Conservation (phyloP, 371 early-diverging fungal genomes). For the Nosema muscidifuracis region DNA sequence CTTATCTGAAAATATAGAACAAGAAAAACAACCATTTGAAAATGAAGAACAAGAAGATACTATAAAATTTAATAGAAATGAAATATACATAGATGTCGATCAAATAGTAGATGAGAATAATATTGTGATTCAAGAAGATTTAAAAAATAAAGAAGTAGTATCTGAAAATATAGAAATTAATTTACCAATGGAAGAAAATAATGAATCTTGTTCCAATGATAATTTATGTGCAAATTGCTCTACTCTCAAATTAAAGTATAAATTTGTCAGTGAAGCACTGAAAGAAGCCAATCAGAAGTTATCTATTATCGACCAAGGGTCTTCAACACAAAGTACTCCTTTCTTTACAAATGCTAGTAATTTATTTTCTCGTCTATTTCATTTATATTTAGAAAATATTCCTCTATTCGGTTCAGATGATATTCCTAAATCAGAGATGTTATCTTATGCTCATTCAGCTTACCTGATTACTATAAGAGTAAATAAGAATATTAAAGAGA, state of each 20-base stretch:
- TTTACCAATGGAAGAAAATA: background rate
- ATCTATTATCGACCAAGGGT: constrained; percentile 2
- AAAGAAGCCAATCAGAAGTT: constrained; percentile 38
- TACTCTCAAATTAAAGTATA: constrained; percentile 46
- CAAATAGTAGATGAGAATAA: background rate
- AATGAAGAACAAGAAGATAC: constrained; percentile 24
- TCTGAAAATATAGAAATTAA: background rate
- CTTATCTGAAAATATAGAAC: background rate
- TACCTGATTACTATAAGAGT: constrained; percentile 7
- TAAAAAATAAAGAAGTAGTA: background rate
- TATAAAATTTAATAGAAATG: background rate
- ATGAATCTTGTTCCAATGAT: no score
- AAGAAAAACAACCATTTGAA: background rate
- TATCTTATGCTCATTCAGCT: constrained; percentile 41
- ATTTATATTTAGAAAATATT: constrained; percentile 40
- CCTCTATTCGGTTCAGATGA: constrained; percentile 29
- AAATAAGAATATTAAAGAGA: constrained; percentile 8
- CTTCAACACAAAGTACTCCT: no score
- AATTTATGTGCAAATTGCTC: constrained; percentile 37
- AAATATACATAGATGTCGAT: background rate
- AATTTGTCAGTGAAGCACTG: constrained; percentile 42
- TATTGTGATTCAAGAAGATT: background rate
- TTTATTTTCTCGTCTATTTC: constrained; percentile 31
- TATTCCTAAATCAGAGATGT: constrained; percentile 42
- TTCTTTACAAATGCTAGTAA: constrained; percentile 25